Evolutionary conservation across 2,329 filamentous ascomycete species (phyloP), one percentile per base, ranked within the genome.

Genomic region (Anthostomella pinea): DNA sequence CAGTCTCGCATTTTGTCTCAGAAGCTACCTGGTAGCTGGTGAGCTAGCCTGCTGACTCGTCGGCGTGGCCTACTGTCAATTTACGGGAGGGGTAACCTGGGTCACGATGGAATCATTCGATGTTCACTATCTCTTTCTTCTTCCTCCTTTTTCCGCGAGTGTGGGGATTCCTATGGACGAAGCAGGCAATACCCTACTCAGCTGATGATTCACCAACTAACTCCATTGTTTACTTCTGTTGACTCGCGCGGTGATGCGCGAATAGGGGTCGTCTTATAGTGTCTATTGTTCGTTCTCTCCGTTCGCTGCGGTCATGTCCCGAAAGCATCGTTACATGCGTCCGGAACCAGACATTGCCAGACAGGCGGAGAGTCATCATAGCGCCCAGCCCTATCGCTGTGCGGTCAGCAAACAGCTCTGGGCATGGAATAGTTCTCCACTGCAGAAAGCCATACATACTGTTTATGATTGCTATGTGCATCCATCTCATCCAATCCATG

Each of bases 401-500:
- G 25, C 25, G 25, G 25, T 27, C 25, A 27, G 25, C 25, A 13
- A 15, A 13, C 25, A 27, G 7, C 9, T 16, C 13, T 8, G 13
- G n/a, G n/a, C n/a, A n/a, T n/a, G n/a, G n/a, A n/a, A n/a, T n/a
- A n/a, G n/a, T n/a, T n/a, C n/a, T n/a, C n/a, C n/a, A n/a, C n/a
- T n/a, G n/a, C n/a, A n/a, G n/a, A 26, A 26, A 26, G 24, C 24
- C 15, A 6, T 26, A 14, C 21, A 23, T 23, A 23, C 21, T 23
- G n/a, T 23, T 8, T 23, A 23, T 14, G 6, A 26, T n/a, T 27
- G 25, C 6, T 27, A 13, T 27, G 25, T 6, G 15, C 8, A 8
- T 27, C 25, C 25, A 27, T 27, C n/a, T 27, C 13, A 16, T 8
- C 25, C 8, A 27, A 27, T 27, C 15, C 41, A 48, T 33, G 27